Base-by-base conservation (phyloP, 1,139 yeast species). In the Saccharomyces hybrid region DNA sequence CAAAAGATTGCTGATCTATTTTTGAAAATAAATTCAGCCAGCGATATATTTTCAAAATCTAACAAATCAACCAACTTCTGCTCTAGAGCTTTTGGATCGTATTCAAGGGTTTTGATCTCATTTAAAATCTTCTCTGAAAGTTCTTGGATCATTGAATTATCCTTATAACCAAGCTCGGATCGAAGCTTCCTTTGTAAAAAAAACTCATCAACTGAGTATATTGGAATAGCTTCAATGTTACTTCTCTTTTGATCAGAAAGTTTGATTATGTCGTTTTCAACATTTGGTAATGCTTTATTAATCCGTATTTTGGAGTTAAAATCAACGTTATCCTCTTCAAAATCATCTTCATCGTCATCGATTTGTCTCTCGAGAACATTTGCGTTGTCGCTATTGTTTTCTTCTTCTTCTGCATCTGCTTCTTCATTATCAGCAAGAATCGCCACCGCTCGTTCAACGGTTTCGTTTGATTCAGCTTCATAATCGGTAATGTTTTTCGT, bases 1-100 rank as follows among this genome's bases (percentile, higher is more conserved):
- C 83, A 86, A 1, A 78, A 79, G 6, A 86, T 71, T 51, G 74
- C 69, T 62, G 76, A 72, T 55, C 86, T 68, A 62, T 88, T 85
- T 47, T 75, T 73, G 21, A 81, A 71, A 31, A 87, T 66, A 8
- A 70, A 63, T 47, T 77, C 75, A 8, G 82, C 78, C 8, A 86
- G 64, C 0, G 76, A 79, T 48, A 77, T 72, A 54, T 81, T 74
- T 48, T 80, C 82, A 55, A 75, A 76, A 16, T 80, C 81, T 48
- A 84, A 71, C 7, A 81, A 59, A 47, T 76, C 80, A 69, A 78
- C 70, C n/a, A 87, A 65, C 19, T 75, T 78, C 50, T 77, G 76
- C 58, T 83, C 88, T 47, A 83, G 75, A n/a, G 70, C 73, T 52
- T 76, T 67, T n/a, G 73, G 70, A 14, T 75, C 70, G 8, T 47